Evolutionary conservation across 1,139 yeast genomes (phyloP), one percentile per base, ranked within the genome.

Genomic region (Saccharomyces hybrid): DNA sequence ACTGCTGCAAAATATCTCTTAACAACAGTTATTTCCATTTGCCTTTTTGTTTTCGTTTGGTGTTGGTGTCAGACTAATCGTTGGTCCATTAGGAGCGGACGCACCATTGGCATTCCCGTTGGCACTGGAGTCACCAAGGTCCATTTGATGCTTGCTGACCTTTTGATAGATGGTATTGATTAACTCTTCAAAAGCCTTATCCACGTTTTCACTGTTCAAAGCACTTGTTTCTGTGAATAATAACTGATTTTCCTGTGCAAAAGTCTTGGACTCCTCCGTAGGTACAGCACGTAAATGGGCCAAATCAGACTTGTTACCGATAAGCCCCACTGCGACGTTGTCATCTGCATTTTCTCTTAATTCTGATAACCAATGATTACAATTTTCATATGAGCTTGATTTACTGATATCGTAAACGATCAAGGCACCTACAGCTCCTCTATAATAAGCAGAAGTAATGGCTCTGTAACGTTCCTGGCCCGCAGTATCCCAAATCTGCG

Each of bases 401-500:
- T 91, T 91, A 57, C 97, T 84, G 70, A 93, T 91, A 74, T 93
- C 99, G 73, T 93, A 93, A 61, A 93, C 96, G 59, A 93, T 86
- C 65, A 93, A 78, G 2, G 99, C 99, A 54, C 99, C 99, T 52
- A 91, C 96, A 0, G 99, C 99, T 50, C 99, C 99, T 70, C 99
- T 81, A 72, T 93, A 93, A 76, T 93, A 93, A 13, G 98, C 99
- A 58, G 95, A 85, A 47, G 99, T 93, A 68, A 93, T 93, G 52
- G 99, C 98, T 66, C 99, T 83, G 76, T 93, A 93, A 70, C 99
- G 83, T 73, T 93, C 99, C 76, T 93, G 99, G 57, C 99, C 99
- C 2, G 99, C 99, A 31, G 99, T 93, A 72, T 93, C 99, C 99
- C 99, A 93, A 68, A 93, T 90, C 73, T 95, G 99, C 9, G 98